Conservation (phyloP, 805 yeast genomes). For the Maudiozyma turicensis region DNA sequence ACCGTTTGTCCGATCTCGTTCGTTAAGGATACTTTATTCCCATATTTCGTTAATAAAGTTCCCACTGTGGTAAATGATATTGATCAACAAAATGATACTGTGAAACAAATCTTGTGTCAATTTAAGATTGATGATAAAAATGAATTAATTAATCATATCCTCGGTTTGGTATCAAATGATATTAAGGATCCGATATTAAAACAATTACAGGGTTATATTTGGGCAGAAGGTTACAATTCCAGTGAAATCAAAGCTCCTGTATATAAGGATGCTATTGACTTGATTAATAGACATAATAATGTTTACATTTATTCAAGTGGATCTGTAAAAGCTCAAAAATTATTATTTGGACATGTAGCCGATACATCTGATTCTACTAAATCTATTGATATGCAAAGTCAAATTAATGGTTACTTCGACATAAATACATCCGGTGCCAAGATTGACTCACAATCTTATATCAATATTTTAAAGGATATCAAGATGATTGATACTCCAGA, state of each 20-base stretch:
- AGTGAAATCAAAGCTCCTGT: conserved; percentile 74
- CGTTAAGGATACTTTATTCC: conserved; percentile 70
- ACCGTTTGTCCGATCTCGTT: conserved; percentile 87
- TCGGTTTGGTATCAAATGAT: conserved; percentile 50
- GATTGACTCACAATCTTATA: conserved; percentile 46
- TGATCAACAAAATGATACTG: conserved; percentile 10
- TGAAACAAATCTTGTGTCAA: conserved; percentile 13
- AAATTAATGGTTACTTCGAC: conserved; percentile 66
- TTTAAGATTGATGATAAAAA: conserved; percentile 26
- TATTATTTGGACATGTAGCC: conserved; percentile 59
- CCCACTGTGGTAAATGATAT: conserved; percentile 32
- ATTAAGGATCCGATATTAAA: conserved; percentile 71
- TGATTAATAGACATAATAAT: conserved; percentile 38
- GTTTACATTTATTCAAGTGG: conserved; percentile 85
- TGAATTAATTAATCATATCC: conserved; percentile 39
- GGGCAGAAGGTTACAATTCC: conserved; percentile 71
- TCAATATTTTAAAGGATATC: conserved; percentile 40
- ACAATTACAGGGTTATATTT: conserved; percentile 70
- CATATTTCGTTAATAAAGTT: conserved; percentile 52
- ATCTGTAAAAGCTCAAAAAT: conserved; percentile 74
- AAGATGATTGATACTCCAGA: conserved; percentile 15
- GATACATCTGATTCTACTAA: conserved; percentile 22
- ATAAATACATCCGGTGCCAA: conserved; percentile 78
- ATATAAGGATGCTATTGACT: conserved; percentile 58
- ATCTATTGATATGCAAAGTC: conserved; percentile 42